Evolutionary conservation across 164 flowering plant genomes (phyloP).

Genomic region (Annona cherimola): DNA sequence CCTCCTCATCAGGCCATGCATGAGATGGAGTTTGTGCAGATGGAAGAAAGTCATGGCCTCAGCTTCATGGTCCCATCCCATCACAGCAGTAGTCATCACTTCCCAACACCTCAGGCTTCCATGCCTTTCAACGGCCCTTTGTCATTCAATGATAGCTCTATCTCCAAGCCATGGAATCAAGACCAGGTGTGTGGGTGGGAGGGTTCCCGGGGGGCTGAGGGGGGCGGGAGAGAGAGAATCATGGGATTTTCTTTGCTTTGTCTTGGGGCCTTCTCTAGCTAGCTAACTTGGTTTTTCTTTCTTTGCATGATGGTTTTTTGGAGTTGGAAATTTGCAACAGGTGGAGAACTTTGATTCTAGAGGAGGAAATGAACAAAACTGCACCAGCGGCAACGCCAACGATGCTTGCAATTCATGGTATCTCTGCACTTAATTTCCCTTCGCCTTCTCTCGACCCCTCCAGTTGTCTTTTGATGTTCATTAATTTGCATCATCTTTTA

Average conservation of each 20-base stretch:
- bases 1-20: conserved; percentile 22
- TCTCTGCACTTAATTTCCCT: neutral
- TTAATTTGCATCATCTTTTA: neutral
- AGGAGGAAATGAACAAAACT: conserved; percentile 38
- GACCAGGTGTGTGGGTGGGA: conserved; percentile 23
- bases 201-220: too few species aligned
- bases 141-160: conserved; percentile 28
- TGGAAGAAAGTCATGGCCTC: conserved; percentile 43
- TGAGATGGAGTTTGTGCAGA: conserved; percentile 52
- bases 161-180: conserved; percentile 31
- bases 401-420: conserved; percentile 56
- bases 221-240: neutral
- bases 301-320: neutral
- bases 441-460: neutral
- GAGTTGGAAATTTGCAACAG: conserved; percentile 14
- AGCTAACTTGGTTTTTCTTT: neutral
- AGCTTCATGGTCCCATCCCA: conserved; percentile 40
- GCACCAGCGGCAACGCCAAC: conserved; percentile 36
- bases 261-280: neutral
- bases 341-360: conserved; percentile 41
- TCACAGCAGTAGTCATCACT: neutral
- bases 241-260: neutral
- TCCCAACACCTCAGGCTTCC: conserved; percentile 18
- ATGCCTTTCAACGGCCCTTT: conserved; percentile 22
- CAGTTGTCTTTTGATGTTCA: neutral